Base-by-base conservation (phyloP, 345 rosid genomes). In the Raphanus raphanistrum region DNA sequence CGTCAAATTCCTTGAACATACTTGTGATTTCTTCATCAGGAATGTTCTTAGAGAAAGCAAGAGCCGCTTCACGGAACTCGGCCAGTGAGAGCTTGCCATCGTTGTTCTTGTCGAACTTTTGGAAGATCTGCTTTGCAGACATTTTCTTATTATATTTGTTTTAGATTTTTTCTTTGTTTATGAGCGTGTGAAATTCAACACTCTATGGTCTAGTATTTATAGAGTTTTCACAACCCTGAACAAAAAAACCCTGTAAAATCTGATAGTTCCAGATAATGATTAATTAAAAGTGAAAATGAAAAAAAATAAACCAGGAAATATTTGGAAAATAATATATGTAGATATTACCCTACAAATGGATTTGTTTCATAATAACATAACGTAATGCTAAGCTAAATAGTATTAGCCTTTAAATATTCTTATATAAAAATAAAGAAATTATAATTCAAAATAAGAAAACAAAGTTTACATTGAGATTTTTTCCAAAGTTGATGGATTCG, bases 1-100 rank as follows among this genome's bases (percentile, higher is more conserved):
- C 8, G 26, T 75, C 78, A 41, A 75, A 36, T 54, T 66, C 72
- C 2, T 75, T 38, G 72, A 75, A 75, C 17, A 75, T 16, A 2
- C 27, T 38, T 16, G 6, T 17, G 25, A 66, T 57, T 6, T 75
- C 72, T 28, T 55, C 59, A 7, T 66, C 48, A 45, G 58, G 31
- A 67, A 45, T 43, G 26, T 13, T 70, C 6, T 10, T 71, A 5
- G 54, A 62, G 71, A 73, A 73, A 64, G 55, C 54, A 25, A 50
- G 71, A 33, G 15, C 55, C 1, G 6, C 10, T 35, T 33, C 71
- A 26, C 70, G 11, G 57, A 73, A 73, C 71, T 73, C 70, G 7
- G 64, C 71, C 8, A 25, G 1, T 25, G 77, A 63, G 16, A 73
- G 70, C 36, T 73, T 63, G 9, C 63, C 76, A 25, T 73, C 41